These are phyloP conservation scores for Oenanthe javanica DNA, from an alignment of 140 eudicot species.

Conservation along the genomic window DNA sequence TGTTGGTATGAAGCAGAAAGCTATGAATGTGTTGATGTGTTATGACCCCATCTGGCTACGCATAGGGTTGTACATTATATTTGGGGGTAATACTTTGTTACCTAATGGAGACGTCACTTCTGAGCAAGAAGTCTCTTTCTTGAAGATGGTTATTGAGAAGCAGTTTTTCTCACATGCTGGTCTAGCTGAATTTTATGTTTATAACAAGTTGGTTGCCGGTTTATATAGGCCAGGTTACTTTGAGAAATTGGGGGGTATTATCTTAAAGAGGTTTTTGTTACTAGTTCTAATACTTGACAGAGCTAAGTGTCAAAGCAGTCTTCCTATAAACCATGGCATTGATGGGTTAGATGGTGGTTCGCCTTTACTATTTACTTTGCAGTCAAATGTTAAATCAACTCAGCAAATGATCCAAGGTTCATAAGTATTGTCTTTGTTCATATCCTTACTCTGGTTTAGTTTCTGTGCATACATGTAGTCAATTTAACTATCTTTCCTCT, in stretches of 20 bases:
- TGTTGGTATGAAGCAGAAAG: constrained; percentile 90
- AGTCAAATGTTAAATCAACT: constrained; percentile 62
- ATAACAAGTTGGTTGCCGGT: constrained; percentile 91
- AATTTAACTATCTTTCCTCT: constrained; percentile 8
- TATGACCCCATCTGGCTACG: constrained; percentile 85
- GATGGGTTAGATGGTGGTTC: constrained; percentile 98
- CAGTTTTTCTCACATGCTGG: constrained; percentile 75
- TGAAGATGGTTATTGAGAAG: constrained; percentile 73
- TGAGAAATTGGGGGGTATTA: constrained; percentile 72
- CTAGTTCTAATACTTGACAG: constrained; percentile 77
- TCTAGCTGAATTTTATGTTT: constrained; percentile 65
- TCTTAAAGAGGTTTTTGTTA: constrained; percentile 80
- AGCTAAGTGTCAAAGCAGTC: constrained; percentile 69
- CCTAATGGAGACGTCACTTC: constrained; percentile 45
- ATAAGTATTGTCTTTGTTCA: not conserved
- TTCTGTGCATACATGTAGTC: not conserved
- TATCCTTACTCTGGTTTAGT: constrained; percentile 2
- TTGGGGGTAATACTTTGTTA: constrained; percentile 85
- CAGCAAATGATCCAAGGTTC: constrained; percentile 69
- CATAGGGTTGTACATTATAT: constrained; percentile 69
- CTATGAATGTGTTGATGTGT: constrained; percentile 57
- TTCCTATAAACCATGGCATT: constrained; percentile 83
- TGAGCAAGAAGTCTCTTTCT: constrained; percentile 72
- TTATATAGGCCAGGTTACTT: constrained; percentile 93
- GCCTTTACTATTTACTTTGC: constrained; percentile 69